Base-by-base conservation (phyloP, 495 filamentous ascomycete genomes). In the Tuber umbilicatum region DNA sequence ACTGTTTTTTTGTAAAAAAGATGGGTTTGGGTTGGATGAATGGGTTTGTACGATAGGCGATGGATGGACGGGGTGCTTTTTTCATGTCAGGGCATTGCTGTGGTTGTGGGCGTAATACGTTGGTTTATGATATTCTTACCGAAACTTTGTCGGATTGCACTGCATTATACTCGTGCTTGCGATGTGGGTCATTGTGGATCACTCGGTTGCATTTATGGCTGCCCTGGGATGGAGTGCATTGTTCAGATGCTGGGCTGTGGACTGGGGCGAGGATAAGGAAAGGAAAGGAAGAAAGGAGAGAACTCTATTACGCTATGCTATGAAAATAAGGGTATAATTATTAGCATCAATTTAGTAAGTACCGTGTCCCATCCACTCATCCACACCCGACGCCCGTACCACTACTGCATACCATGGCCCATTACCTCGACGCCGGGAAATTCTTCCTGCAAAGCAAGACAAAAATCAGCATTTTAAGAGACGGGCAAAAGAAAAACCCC, bases 391-490 rank as follows among this genome's bases (percentile, higher is more conserved):
- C 27, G 3, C 27, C 19, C 27, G 19, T 35, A 19, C 27, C 31
- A 16, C 14, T 19, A 35, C 55, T n/a, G 10, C 23, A 27, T 41
- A 83, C 79, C 73, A 83, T 77, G 27, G 77, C 41, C 45, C 42
- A 27, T 73, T 84, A 76, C 80, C 83, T 60, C 81, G 80, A 74
- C 85, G 86, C 81, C 42, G 89, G 89, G 74, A 90, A 90, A 77
- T 89, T 90, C 75, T 81, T 81, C 71, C 80, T 81, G 47, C 35
- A 71, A 40, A 68, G 43, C 19, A 27, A 60, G 73, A 45, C 75
- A 75, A 10, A 71, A 78, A 27, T 89, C 88, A 79, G 91, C 90
- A 75, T 85, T 89, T 81, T 89, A 31, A 60, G 50, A 27, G 50
- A 31, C n/a, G n/a, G n/a, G 86, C 27, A 14, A 68, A 71, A 21